A percentile compares a stretch with the other conserved stretches of the same genome.
These are phyloP conservation scores for Boletellus sp. DNA, from an alignment of 1,284 basidiomycete genomes.

Conservation along the genomic window DNA sequence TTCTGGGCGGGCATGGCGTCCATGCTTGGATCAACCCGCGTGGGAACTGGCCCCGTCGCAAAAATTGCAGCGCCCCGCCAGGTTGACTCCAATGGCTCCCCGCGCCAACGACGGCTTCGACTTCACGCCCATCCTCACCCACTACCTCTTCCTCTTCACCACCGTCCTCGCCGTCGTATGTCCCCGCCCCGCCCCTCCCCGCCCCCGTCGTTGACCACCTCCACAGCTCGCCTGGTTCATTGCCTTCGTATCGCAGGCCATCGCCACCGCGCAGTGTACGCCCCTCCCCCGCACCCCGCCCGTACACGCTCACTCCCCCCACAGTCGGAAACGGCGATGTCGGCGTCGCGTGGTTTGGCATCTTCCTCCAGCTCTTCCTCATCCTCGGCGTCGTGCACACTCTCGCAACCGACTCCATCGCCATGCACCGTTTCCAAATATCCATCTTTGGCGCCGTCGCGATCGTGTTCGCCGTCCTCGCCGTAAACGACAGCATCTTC, in stretches of 20 bases:
- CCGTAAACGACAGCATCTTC: constrained; percentile 69
- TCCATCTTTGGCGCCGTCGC: constrained; percentile 83
- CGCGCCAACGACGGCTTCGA: constrained; percentile 62
- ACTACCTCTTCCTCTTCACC: constrained; percentile 88
- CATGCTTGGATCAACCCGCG: constrained; percentile 8
- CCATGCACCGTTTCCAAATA: constrained; percentile 85
- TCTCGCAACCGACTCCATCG: constrained; percentile 80
- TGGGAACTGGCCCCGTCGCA: constrained; percentile 13
- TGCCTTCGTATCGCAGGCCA: constrained; percentile 82
- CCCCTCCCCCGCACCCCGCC: background rate
- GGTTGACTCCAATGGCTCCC: constrained; percentile 38
- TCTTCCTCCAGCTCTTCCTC: constrained; percentile 82
- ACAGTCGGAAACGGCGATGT: constrained; percentile 42
- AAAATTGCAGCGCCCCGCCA: constrained; percentile 1
- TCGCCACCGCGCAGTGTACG: constrained; percentile 61
- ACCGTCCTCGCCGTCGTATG: constrained; percentile 75
- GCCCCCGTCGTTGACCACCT: constrained; percentile 4
- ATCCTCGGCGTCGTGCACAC: constrained; percentile 80
- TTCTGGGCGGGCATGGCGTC: constrained; percentile 16
- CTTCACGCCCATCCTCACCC: constrained; percentile 82
- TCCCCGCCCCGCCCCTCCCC: constrained; percentile 13
- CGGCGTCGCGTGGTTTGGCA: constrained; percentile 87
- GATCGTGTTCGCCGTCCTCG: constrained; percentile 84
- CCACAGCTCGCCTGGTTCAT: constrained; percentile 83
- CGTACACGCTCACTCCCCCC: constrained; percentile 25